Evolutionary conservation across 2,329 filamentous ascomycete genomes (phyloP), one percentile per base, ranked within the genome.

Genomic region (Gaeumannomyces tritici): DNA sequence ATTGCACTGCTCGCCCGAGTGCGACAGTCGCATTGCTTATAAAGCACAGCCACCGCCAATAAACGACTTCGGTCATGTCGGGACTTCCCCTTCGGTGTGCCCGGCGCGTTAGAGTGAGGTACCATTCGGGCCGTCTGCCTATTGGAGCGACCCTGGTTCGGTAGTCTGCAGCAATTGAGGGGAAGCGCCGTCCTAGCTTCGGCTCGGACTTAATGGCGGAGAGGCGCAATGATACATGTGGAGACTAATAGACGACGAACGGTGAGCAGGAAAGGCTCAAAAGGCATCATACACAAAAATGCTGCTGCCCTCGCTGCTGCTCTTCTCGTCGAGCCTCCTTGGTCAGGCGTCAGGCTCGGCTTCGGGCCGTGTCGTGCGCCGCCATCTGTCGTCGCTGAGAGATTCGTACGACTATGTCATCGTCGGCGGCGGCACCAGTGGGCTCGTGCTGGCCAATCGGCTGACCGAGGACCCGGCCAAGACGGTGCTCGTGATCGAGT

Each of bases 401-500:
- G 27, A 35, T 18, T 58, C 63, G 11, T 75, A 76, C 61, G 72
- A 76, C 62, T 76, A 74, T 61, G 68, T 80, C 21, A 70, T 81
- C 55, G 71, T 79, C 29, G 79, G 79, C 4, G 79, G 79, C 24
- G 79, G 79, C 5, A 72, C 76, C 31, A 77, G 76, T 42, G 77
- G 79, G 28, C 71, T 81, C 13, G 74, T 76, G 1, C 69, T 81
- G 31, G 76, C 76, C 28, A 74, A 74, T 28, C 69, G 77, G 4
- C 69, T 82, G 56, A 74, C 74, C 24, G 77, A 79, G 66, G 70
- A 77, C 62, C 60, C 67, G 47, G 27, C 59, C 35, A 54, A 54
- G 2, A 67, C 63, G 1, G 69, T 70, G 7, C 65, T 71, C 4
- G 68, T 70, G 1, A 51, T 71, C 26, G 69, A 71, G 51, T 68